Conservation (phyloP, 805 yeast species). For the Kazachstania psychrophila region DNA sequence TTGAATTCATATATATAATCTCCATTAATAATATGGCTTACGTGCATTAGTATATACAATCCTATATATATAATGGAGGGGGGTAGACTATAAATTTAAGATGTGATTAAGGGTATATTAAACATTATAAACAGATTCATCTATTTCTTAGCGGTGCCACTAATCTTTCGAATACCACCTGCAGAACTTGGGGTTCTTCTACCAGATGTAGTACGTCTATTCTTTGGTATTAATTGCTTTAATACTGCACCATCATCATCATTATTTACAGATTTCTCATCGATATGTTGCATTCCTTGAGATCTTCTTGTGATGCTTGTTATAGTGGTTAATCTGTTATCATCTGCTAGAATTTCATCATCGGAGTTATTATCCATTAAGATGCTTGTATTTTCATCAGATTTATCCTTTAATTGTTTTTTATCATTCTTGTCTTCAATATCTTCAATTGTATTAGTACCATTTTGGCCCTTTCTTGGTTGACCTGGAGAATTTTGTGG, state of each 20-base stretch:
- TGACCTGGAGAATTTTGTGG: constrained; percentile 95
- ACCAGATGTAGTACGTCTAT: constrained; percentile 25
- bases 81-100: too few species aligned
- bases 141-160: constrained; percentile 26
- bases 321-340: constrained; percentile 22
- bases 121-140: too few species aligned
- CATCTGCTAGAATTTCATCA: constrained; percentile 10
- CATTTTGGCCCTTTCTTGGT: constrained; percentile 61
- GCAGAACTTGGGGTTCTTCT: constrained; percentile 27
- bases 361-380: constrained; percentile 12
- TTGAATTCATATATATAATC: too few species aligned
- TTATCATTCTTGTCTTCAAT: constrained; percentile 15
- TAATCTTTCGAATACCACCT: constrained; percentile 29
- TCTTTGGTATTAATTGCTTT: constrained; percentile 26
- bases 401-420: neutral
- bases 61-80: too few species aligned
- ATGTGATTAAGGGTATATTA: too few species aligned
- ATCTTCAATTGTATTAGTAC: constrained; percentile 30
- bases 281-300: constrained; percentile 4
- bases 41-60: too few species aligned
- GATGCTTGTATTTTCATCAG: constrained; percentile 4
- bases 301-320: constrained; percentile 7
- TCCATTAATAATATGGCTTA: too few species aligned
- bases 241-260: constrained; percentile 15
- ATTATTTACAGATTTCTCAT: neutral